Evolutionary conservation across 2,329 filamentous ascomycete genomes (phyloP).

Genomic region (Paraphoma sp.): DNA sequence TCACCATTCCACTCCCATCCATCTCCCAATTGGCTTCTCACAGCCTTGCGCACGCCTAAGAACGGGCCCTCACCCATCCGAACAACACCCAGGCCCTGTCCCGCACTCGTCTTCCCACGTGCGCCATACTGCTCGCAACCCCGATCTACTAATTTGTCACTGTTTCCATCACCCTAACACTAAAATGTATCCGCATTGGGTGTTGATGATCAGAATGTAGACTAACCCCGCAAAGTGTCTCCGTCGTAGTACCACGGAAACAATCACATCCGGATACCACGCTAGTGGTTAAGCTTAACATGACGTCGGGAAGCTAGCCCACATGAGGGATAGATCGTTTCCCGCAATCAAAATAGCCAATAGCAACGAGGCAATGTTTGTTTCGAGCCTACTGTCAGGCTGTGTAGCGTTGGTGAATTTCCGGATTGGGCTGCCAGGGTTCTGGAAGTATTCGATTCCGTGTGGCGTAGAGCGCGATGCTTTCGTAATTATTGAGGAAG

Average conservation of each 20-base stretch:
- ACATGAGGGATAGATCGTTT: background rate
- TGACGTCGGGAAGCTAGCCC: slow-evolving; percentile 2
- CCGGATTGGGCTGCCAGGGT: background rate
- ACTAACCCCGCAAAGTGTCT: slow-evolving; percentile 1
- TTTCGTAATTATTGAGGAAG: background rate
- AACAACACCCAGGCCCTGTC: background rate
- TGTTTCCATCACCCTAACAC: background rate
- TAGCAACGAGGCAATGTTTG: background rate
- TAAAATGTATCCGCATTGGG: background rate
- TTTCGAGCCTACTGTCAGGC: background rate
- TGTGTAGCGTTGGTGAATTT: background rate
- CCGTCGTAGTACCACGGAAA: slow-evolving; percentile 1
- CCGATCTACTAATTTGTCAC: background rate
- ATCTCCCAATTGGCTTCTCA: background rate
- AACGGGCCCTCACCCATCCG: background rate
- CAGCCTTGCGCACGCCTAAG: background rate
- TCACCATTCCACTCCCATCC: background rate
- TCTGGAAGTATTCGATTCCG: background rate
- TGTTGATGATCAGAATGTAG: background rate
- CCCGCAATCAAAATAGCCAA: background rate
- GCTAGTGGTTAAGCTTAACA: slow-evolving; percentile 7
- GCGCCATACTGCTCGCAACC: background rate
- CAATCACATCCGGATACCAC: background rate
- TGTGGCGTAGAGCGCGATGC: background rate
- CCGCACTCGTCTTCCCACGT: background rate